phyloP scores from a whole-genome alignment of 768 basidiomycete species.

The Agrocybe praecox region DNA sequence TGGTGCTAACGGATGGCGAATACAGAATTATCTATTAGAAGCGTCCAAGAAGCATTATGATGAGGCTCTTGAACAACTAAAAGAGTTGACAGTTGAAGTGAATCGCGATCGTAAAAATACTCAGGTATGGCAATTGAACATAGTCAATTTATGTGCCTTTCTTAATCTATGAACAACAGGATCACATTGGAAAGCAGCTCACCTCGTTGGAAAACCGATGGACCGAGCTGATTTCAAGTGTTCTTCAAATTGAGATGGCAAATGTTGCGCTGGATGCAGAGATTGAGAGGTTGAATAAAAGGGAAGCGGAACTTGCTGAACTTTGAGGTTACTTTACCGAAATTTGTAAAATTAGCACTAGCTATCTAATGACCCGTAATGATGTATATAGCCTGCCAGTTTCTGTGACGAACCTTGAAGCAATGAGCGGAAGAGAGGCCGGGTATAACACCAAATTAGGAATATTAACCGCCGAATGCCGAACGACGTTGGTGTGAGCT shows the following conservation, averaged over 20 bases:
- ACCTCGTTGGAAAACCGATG: constrained; percentile 84
- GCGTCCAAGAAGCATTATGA: constrained; percentile 74
- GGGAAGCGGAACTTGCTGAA: constrained; percentile 63
- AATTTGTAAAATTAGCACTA: constrained; percentile 12
- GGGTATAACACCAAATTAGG: constrained; percentile 13
- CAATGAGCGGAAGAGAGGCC: neutral
- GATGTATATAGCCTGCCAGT: constrained; percentile 1
- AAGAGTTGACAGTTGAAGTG: constrained; percentile 78
- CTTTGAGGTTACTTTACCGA: constrained; percentile 22
- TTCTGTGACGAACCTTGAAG: neutral
- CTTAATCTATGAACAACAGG: constrained; percentile 42
- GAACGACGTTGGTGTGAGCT: constrained; percentile 19
- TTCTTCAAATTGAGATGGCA: constrained; percentile 95
- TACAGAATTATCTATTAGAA: constrained; percentile 89
- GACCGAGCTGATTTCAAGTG: constrained; percentile 90
- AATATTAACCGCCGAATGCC: constrained; percentile 18
- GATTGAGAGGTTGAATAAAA: constrained; percentile 59
- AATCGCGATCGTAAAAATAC: constrained; percentile 88
- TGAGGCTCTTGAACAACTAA: constrained; percentile 72
- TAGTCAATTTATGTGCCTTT: neutral
- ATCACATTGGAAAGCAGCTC: constrained; percentile 76
- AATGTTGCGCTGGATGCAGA: constrained; percentile 88
- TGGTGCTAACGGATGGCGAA: constrained; percentile 89
- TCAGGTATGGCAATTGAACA: constrained; percentile 53
- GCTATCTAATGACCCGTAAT: constrained; percentile 9